Conservation (phyloP, 2,329 filamentous ascomycete species). For the Sporothrix schenckii region DNA sequence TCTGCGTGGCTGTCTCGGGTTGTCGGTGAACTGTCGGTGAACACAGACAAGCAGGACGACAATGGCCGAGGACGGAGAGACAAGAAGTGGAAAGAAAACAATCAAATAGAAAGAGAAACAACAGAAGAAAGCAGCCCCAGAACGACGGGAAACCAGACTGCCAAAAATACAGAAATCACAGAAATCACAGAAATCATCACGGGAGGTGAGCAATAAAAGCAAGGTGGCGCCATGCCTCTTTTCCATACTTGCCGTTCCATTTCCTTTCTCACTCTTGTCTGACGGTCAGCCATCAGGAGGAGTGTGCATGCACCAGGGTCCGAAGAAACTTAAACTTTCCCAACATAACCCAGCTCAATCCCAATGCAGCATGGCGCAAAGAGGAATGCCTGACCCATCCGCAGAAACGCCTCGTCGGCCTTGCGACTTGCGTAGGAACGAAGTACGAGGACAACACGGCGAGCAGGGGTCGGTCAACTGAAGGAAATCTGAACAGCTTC, state of each 20-base stretch:
- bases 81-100: not conserved
- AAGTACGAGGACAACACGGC: not conserved
- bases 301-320: not conserved
- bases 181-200: not conserved
- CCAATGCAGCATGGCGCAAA: conserved; percentile 14
- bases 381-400: not conserved
- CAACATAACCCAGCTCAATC: not conserved
- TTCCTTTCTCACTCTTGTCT: not conserved
- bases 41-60: too few relatives aligned
- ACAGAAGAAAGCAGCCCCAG: not conserved
- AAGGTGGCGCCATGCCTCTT: conserved; percentile 7
- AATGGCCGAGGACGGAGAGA: too few relatives aligned
- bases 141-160: not conserved
- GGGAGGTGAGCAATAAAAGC: conserved; percentile 8
- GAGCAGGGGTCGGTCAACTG: too few relatives aligned
- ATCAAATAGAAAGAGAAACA: not conserved
- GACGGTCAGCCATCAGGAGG: not conserved
- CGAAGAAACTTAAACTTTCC: too few relatives aligned
- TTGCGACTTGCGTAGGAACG: not conserved
- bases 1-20: not conserved
- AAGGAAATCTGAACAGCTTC: not conserved
- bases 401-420: not conserved
- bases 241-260: not conserved
- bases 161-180: not conserved
- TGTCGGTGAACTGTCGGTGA: not conserved